A percentile compares a stretch with the other conserved stretches of the same genome.
These are phyloP conservation scores for Hemileccinum rubropunctum DNA, from an alignment of 768 basidiomycete genomes.

Conservation along the genomic window DNA sequence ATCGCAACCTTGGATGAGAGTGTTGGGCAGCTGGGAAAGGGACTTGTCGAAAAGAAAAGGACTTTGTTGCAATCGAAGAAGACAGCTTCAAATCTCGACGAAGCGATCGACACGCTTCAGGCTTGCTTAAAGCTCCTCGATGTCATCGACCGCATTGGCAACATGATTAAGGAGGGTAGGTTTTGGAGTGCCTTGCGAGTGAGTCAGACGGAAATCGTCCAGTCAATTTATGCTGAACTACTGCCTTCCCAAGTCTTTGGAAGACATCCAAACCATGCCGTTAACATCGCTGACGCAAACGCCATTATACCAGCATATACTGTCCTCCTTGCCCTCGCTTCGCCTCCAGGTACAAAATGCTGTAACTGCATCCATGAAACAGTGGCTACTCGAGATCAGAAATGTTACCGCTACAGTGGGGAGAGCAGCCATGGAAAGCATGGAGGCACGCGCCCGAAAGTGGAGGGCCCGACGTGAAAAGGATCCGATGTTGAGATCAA, in stretches of 20 bases:
- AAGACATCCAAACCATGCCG: constrained; percentile 91
- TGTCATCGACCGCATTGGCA: constrained; percentile 85
- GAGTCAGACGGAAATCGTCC: constrained; percentile 32
- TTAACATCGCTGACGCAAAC: constrained; percentile 87
- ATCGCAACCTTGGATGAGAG: constrained; percentile 86
- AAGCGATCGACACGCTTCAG: constrained; percentile 94
- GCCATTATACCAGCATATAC: constrained; percentile 87
- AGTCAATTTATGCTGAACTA: constrained; percentile 29
- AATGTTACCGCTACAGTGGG: constrained; percentile 87
- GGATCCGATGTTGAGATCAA: constrained; percentile 72
- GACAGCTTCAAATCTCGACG: constrained; percentile 92
- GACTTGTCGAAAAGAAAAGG: constrained; percentile 92
- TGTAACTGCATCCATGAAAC: constrained; percentile 92
- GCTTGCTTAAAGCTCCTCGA: constrained; percentile 91
- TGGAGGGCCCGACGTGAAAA: constrained; percentile 85
- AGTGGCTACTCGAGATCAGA: constrained; percentile 94
- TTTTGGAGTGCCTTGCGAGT: constrained; percentile 97
- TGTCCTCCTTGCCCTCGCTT: constrained; percentile 88
- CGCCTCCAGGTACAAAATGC: constrained; percentile 88
- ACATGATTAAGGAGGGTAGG: constrained; percentile 90
- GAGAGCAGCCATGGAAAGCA: constrained; percentile 80
- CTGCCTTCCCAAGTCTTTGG: constrained; percentile 68
- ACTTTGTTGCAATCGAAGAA: constrained; percentile 85
- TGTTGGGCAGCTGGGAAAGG: constrained; percentile 83
- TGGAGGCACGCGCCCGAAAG: constrained; percentile 77